A percentile compares a stretch with the other conserved stretches of the same genome.
These are phyloP conservation scores for Cicer arietinum DNA, from an alignment of 306 rosid species.

Conservation along the genomic window DNA sequence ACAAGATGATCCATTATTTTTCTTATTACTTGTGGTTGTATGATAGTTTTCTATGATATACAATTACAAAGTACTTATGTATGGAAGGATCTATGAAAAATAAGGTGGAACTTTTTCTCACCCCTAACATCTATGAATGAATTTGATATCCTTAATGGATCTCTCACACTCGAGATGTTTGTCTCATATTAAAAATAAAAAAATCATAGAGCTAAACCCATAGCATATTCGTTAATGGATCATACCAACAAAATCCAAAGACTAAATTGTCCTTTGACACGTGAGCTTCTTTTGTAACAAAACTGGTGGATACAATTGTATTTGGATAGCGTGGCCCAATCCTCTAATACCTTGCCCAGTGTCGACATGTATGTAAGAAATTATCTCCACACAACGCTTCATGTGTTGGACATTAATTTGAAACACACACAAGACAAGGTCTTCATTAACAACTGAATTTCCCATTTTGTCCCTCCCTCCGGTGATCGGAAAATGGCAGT, in stretches of 20 bases:
- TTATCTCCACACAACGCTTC: slow-evolving; percentile 31
- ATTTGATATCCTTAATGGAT: not conserved
- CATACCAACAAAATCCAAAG: not conserved
- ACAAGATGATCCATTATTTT: too few relatives aligned
- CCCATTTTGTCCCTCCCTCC: slow-evolving; percentile 24
- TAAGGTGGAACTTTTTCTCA: too few relatives aligned
- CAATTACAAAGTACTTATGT: too few relatives aligned
- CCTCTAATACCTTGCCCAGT: not conserved
- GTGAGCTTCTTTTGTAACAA: not conserved
- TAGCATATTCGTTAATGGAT: slow-evolving; percentile 40
- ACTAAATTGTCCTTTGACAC: slow-evolving; percentile 36
- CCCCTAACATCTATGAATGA: too few relatives aligned
- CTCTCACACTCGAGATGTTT: not conserved
- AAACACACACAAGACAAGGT: slow-evolving; percentile 22
- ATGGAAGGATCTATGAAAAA: too few relatives aligned
- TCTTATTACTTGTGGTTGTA: too few relatives aligned
- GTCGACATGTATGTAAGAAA: slow-evolving; percentile 25
- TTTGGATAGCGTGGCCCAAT: slow-evolving; percentile 54
- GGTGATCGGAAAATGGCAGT: slow-evolving; percentile 48
- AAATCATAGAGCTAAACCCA: not conserved
- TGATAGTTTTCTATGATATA: too few relatives aligned
- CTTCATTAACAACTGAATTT: slow-evolving; percentile 23
- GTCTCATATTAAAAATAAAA: not conserved
- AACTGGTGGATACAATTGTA: slow-evolving; percentile 52
- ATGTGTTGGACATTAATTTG: slow-evolving; percentile 11